Evolutionary conservation across 129 eudicot genomes (phyloP).

Genomic region (Centrapalus pauciflorus): DNA sequence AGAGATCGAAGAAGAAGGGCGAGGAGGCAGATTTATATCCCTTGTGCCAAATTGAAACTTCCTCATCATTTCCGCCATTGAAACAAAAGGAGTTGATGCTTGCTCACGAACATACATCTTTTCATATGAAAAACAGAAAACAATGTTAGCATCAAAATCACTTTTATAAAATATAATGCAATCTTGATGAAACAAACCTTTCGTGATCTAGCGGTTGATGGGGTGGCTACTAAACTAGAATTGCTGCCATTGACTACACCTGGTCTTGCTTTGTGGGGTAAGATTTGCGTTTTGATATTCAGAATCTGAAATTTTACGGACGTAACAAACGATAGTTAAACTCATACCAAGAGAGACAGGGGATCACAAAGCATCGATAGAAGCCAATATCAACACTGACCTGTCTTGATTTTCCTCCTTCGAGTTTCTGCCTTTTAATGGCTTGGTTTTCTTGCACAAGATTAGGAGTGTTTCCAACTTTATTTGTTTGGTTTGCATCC

Average conservation of each 20-base stretch:
- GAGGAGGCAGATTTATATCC: slow-evolving; percentile 46
- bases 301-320: slow-evolving; percentile 45
- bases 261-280: slow-evolving; percentile 74
- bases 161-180: not conserved
- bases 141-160: slow-evolving; percentile 4
- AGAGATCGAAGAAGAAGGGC: slow-evolving; percentile 35
- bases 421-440: slow-evolving; percentile 87
- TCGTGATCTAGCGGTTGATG: slow-evolving; percentile 38
- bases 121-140: not conserved
- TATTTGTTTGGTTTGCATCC: slow-evolving; percentile 29
- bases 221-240: slow-evolving; percentile 30
- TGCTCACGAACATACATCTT: slow-evolving; percentile 82
- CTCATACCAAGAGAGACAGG: not conserved
- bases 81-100: slow-evolving; percentile 68
- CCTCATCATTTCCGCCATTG: slow-evolving; percentile 89
- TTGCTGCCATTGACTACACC: slow-evolving; percentile 33
- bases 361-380: not conserved
- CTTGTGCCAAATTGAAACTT: slow-evolving; percentile 89
- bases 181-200: slow-evolving; percentile 41
- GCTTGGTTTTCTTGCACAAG: slow-evolving; percentile 81
- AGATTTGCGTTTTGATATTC: slow-evolving; percentile 48
- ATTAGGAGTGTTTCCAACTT: slow-evolving; percentile 48
- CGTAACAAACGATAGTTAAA: not conserved
- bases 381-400: slow-evolving; percentile 21
- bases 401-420: slow-evolving; percentile 82